A percentile compares a stretch with the other conserved stretches of the same genome.
Conservation (phyloP, 371 early-diverging fungal species). For the Funneliformis caledonium region DNA sequence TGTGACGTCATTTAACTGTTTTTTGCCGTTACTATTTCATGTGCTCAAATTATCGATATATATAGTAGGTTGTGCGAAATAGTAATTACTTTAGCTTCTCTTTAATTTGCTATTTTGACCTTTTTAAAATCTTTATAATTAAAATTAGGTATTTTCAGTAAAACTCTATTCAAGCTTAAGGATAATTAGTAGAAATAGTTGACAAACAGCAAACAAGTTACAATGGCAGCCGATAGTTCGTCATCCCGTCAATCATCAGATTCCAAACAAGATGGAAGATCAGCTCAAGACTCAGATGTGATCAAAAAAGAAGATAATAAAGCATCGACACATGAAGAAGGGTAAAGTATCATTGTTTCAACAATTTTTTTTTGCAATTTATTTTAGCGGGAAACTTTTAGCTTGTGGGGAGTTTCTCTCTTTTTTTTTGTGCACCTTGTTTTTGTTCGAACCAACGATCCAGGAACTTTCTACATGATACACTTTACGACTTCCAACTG, state of each 20-base stretch:
- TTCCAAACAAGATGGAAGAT: slow-evolving; percentile 33
- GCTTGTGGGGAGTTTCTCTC: neutral
- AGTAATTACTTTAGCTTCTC: too few species aligned
- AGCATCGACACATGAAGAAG: slow-evolving; percentile 33
- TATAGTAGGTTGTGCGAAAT: too few species aligned
- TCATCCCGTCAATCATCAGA: slow-evolving; percentile 37
- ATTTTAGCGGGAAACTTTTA: neutral
- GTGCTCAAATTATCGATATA: too few species aligned
- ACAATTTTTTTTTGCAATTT: neutral
- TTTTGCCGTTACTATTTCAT: too few species aligned
- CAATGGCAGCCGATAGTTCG: slow-evolving; percentile 38
- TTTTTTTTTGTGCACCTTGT: neutral
- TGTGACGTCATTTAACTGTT: too few species aligned
- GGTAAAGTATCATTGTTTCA: slow-evolving; percentile 28
- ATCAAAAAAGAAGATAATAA: slow-evolving; percentile 25
- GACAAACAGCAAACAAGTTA: neutral
- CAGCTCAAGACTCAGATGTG: slow-evolving; percentile 20
- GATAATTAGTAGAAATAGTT: neutral
- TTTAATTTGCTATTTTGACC: too few species aligned
- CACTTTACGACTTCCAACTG: neutral
- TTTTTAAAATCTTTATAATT: neutral
- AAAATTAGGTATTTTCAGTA: neutral
- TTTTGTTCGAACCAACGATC: neutral
- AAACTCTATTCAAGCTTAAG: neutral
- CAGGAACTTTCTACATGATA: neutral